phyloP scores from a whole-genome alignment of 129 eudicot genomes.

The Arctium minus region DNA sequence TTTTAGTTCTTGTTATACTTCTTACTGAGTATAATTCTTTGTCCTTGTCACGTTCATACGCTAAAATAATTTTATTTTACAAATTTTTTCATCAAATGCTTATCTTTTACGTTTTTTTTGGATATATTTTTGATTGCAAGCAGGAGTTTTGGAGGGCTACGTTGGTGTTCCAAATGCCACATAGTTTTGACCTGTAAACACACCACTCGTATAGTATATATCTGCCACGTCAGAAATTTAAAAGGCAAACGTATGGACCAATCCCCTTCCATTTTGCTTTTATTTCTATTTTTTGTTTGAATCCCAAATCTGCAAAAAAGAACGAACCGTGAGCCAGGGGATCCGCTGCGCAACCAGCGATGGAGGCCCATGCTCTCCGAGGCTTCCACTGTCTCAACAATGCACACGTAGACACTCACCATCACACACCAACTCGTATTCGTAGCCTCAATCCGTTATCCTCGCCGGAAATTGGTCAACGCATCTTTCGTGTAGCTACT shows the following conservation, averaged over 20 bases:
- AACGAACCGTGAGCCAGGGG: neutral
- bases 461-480: slow-evolving; percentile 29
- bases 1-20: too few species aligned
- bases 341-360: slow-evolving; percentile 11
- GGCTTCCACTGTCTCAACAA: slow-evolving; percentile 26
- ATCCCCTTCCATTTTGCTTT: neutral
- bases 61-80: too few species aligned
- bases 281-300: neutral
- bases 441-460: slow-evolving; percentile 17
- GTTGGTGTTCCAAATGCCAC: slow-evolving; percentile 20
- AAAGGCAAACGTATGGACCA: slow-evolving; percentile 1
- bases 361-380: slow-evolving; percentile 51
- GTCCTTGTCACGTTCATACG: too few species aligned
- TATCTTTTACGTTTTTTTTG: neutral
- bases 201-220: slow-evolving; percentile 15
- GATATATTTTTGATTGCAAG: neutral
- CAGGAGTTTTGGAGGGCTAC: neutral
- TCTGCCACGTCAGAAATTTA: slow-evolving; percentile 35
- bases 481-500: neutral
- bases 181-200: slow-evolving; percentile 21
- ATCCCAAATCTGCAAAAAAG: slow-evolving; percentile 9
- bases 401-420: slow-evolving; percentile 26
- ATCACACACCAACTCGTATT: slow-evolving; percentile 6
- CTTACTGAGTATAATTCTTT: too few species aligned
- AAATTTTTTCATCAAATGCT: neutral